These are phyloP conservation scores for Trichomonas tenax DNA, from an alignment of 208 protist species.

Conservation along the genomic window DNA sequence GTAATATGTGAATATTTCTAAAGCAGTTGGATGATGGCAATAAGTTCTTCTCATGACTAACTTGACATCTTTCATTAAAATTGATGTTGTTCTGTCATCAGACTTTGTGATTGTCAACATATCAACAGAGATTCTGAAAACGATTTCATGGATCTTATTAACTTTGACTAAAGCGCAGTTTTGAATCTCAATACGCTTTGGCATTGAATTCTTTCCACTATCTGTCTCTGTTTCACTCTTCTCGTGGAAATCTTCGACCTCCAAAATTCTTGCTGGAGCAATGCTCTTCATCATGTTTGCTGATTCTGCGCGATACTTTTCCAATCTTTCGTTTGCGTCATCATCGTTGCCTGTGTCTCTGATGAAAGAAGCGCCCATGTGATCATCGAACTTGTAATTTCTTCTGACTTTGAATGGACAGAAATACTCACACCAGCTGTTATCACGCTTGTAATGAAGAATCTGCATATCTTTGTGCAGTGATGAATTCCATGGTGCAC, in stretches of 20 bases:
- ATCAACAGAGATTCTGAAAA: not conserved
- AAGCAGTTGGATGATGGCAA: not conserved
- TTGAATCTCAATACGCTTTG: not conserved
- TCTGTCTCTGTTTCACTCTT: not conserved
- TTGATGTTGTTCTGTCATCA: not conserved
- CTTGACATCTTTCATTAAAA: not conserved
- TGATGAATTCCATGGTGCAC: not conserved
- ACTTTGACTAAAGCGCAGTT: not conserved
- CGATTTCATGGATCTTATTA: not conserved
- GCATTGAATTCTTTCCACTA: not conserved
- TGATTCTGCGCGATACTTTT: not conserved
- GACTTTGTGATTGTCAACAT: not conserved
- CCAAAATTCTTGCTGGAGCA: not conserved
- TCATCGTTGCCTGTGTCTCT: not conserved
- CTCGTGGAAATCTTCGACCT: not conserved
- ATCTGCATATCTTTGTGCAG: not conserved
- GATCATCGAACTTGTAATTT: not conserved
- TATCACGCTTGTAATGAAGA: not conserved
- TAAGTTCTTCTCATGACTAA: not conserved
- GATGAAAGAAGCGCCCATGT: not conserved
- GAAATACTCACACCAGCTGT: not conserved
- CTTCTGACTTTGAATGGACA: not conserved
- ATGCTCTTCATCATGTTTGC: not conserved
- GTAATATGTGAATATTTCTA: not conserved
- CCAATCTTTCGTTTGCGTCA: not conserved